These are phyloP conservation scores for Aspergillus sp. DNA, from an alignment of 2,329 filamentous ascomycete species.

Conservation along the genomic window DNA sequence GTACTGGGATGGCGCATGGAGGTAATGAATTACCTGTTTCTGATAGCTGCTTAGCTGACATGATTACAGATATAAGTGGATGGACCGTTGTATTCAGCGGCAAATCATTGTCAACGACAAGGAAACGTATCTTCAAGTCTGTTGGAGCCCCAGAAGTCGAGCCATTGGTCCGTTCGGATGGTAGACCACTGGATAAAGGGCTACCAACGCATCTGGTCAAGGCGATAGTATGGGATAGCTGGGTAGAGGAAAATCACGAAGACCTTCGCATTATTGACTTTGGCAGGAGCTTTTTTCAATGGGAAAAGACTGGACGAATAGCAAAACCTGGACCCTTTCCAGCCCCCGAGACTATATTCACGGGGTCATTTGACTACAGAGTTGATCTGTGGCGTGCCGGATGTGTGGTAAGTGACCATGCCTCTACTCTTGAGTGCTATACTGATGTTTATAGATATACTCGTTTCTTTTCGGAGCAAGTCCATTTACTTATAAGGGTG, in stretches of 20 bases:
- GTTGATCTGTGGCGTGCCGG: constrained; percentile 28
- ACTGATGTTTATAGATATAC: constrained; percentile 13
- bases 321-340: constrained; percentile 19
- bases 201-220: constrained; percentile 20
- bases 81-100: constrained; percentile 22
- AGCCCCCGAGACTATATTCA: constrained; percentile 27
- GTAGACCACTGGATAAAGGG: constrained; percentile 13
- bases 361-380: constrained; percentile 20
- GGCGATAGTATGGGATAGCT: constrained; percentile 16
- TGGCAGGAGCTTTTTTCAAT: constrained; percentile 17
- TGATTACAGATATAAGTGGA: constrained; percentile 19
- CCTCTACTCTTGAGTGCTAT: neutral
- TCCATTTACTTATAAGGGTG: constrained; percentile 13
- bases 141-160: constrained; percentile 15
- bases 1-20: constrained; percentile 23
- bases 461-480: constrained; percentile 12
- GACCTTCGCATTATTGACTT: constrained; percentile 18
- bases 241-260: constrained; percentile 22
- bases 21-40: constrained; percentile 19
- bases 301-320: constrained; percentile 14
- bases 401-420: constrained; percentile 15
- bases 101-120: constrained; percentile 6
- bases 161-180: constrained; percentile 12
- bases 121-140: constrained; percentile 14
- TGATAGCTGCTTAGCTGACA: constrained; percentile 6